Percentiles rank a stretch among this genome's conserved stretches.
Evolutionary conservation across 768 basidiomycete species (phyloP).

Genomic region (Boletus rufocinnamomeus): DNA sequence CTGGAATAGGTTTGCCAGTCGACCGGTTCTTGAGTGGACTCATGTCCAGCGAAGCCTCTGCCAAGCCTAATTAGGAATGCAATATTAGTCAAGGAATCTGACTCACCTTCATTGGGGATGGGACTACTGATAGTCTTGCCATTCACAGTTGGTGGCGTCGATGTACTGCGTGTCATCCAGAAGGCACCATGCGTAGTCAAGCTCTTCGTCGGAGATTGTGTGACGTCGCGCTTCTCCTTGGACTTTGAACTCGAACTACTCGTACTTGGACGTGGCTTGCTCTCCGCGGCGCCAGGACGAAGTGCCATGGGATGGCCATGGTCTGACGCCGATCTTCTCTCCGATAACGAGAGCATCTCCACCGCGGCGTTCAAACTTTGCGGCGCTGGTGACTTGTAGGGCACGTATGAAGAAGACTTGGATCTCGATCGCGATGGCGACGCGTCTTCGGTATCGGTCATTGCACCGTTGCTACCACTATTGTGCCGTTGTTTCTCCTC

Average conservation of each 20-base stretch:
- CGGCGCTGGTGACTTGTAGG: slow-evolving; percentile 56
- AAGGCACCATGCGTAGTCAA: slow-evolving; percentile 37
- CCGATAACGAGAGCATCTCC: slow-evolving; percentile 53
- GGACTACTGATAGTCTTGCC: slow-evolving; percentile 72
- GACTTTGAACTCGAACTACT: slow-evolving; percentile 30
- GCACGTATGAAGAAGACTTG: slow-evolving; percentile 57
- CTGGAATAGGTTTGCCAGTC: slow-evolving; percentile 61
- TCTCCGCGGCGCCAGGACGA: slow-evolving; percentile 22
- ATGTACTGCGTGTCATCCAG: slow-evolving; percentile 38
- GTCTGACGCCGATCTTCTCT: slow-evolving; percentile 33
- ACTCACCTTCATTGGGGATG: slow-evolving; percentile 67
- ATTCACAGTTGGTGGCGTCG: slow-evolving; percentile 47
- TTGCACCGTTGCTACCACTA: slow-evolving; percentile 29
- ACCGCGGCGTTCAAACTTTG: slow-evolving; percentile 75
- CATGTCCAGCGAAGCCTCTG: slow-evolving; percentile 70
- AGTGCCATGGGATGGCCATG: slow-evolving; percentile 24
- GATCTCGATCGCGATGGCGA: slow-evolving; percentile 48
- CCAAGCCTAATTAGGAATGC: slow-evolving; percentile 4
- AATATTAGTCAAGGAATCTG: background rate
- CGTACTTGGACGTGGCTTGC: slow-evolving; percentile 35
- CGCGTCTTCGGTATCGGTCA: slow-evolving; percentile 37
- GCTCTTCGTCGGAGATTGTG: slow-evolving; percentile 49
- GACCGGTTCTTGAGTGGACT: slow-evolving; percentile 72
- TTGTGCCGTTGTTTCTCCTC: slow-evolving; percentile 36
- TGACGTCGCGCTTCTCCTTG: slow-evolving; percentile 36